phyloP scores from a whole-genome alignment of 2,329 filamentous ascomycete genomes.

The Hymenoscyphus scutula region DNA sequence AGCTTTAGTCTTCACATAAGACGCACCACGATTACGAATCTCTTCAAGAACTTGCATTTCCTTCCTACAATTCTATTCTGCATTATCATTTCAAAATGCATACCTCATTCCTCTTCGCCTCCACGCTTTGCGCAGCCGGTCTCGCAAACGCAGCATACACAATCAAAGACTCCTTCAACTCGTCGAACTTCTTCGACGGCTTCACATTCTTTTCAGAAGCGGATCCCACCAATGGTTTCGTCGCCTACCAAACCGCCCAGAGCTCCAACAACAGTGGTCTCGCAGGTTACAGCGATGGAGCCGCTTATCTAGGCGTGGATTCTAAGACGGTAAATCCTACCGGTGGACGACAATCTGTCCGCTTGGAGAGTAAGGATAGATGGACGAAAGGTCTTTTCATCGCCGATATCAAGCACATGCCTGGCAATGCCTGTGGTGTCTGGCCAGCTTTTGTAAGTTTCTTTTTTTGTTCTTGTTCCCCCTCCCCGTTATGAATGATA shows the following conservation, averaged over 20 bases:
- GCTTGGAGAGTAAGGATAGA: constrained; percentile 55
- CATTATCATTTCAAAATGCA: constrained; percentile 22
- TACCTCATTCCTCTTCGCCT: constrained; percentile 26
- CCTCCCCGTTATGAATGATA: not conserved
- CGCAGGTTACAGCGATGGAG: constrained; percentile 40
- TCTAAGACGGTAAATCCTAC: constrained; percentile 52
- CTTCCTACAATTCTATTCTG: not conserved
- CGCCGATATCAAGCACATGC: constrained; percentile 59
- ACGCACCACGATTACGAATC: not conserved
- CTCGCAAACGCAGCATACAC: constrained; percentile 39
- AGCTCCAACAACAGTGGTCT: constrained; percentile 58
- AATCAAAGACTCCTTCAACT: constrained; percentile 43
- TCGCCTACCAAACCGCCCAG: constrained; percentile 62
- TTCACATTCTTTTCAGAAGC: constrained; percentile 53
- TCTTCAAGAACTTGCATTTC: not conserved
- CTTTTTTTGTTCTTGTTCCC: not conserved
- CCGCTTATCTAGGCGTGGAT: constrained; percentile 69
- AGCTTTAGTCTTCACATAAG: too few species aligned
- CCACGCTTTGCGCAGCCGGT: constrained; percentile 32
- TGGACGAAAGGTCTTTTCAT: constrained; percentile 58
- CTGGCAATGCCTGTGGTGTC: constrained; percentile 53
- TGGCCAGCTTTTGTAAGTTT: constrained; percentile 53
- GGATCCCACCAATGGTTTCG: constrained; percentile 75
- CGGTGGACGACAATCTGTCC: constrained; percentile 66
- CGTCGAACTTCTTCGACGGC: constrained; percentile 45